A percentile compares a stretch with the other conserved stretches of the same genome.
These are phyloP conservation scores for Xylariaceae sp. DNA, from an alignment of 2,329 filamentous ascomycete genomes.

Conservation along the genomic window DNA sequence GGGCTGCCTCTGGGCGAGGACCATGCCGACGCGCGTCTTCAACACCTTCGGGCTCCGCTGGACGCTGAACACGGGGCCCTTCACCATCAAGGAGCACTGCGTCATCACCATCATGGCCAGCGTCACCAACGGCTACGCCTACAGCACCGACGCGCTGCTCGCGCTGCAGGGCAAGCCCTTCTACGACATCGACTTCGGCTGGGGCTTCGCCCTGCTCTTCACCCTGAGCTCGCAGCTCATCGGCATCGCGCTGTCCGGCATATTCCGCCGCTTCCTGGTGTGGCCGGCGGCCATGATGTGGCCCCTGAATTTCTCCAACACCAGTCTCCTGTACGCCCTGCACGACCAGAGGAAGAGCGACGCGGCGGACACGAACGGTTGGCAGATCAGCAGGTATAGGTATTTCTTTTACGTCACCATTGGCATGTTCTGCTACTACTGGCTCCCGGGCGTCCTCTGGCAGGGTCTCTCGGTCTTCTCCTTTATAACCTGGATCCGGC, in stretches of 20 bases:
- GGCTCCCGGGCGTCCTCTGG: conserved; percentile 43
- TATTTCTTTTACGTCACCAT: conserved; percentile 36
- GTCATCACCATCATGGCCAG: conserved; percentile 38
- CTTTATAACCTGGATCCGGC: conserved; percentile 40
- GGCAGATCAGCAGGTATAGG: conserved; percentile 36
- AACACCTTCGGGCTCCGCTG: conserved; percentile 33
- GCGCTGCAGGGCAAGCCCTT: conserved; percentile 34
- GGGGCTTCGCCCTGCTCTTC: conserved; percentile 41
- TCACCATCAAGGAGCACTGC: conserved; percentile 39
- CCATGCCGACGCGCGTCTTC: conserved; percentile 33
- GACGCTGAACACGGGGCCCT: conserved; percentile 36
- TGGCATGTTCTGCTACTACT: conserved; percentile 43
- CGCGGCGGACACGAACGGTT: conserved; percentile 33
- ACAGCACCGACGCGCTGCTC: conserved; percentile 32
- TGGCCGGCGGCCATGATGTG: conserved; percentile 44
- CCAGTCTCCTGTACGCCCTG: conserved; percentile 37
- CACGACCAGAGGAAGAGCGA: conserved; percentile 34
- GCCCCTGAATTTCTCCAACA: conserved; percentile 40
- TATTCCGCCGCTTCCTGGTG: conserved; percentile 40
- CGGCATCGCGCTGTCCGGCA: conserved; percentile 44
- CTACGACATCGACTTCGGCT: conserved; percentile 34
- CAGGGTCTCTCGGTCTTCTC: conserved; percentile 40
- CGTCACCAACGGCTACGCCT: conserved; percentile 29
- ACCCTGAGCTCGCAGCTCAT: conserved; percentile 44
- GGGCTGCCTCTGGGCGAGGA: conserved; percentile 34